Evolutionary conservation across 176 grass and related monocot genomes (phyloP).

Genomic region (Avena insularis): DNA sequence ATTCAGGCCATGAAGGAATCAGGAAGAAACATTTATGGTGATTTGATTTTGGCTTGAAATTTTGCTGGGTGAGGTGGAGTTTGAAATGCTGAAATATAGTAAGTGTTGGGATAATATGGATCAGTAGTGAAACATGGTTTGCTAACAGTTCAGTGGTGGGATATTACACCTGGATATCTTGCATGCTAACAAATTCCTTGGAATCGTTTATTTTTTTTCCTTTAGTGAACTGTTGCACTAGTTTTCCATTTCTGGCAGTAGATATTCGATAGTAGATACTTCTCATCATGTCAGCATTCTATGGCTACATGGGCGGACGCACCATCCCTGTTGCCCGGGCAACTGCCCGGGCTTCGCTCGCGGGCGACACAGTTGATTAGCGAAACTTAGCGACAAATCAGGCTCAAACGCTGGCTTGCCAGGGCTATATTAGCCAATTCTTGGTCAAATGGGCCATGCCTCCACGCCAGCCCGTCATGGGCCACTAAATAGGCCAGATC

Average conservation of each 20-base stretch:
- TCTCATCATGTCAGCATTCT: slow-evolving; percentile 2
- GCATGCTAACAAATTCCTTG: slow-evolving; percentile 23
- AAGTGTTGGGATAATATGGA: background rate
- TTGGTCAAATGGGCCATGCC: too few relatives aligned
- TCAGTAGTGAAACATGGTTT: slow-evolving; percentile 21
- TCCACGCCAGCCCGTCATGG: too few relatives aligned
- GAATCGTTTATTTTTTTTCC: slow-evolving; percentile 14
- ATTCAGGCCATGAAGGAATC: background rate
- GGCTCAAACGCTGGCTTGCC: too few relatives aligned
- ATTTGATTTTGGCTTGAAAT: slow-evolving; percentile 26
- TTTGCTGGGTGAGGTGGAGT: background rate
- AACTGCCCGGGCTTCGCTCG: too few relatives aligned
- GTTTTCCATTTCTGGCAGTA: slow-evolving; percentile 19
- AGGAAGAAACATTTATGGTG: slow-evolving; percentile 18
- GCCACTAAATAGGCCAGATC: too few relatives aligned
- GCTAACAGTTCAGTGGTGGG: background rate
- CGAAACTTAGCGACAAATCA: too few relatives aligned
- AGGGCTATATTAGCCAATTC: too few relatives aligned
- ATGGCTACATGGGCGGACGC: too few relatives aligned
- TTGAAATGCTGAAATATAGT: slow-evolving; percentile 13
- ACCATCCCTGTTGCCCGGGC: too few relatives aligned
- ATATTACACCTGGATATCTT: slow-evolving; percentile 27
- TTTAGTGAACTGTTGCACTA: background rate
- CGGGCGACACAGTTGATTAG: too few relatives aligned
- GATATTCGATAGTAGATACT: slow-evolving; percentile 1